Evolutionary conservation across 2,329 filamentous ascomycete genomes (phyloP).

Genomic region (Aureobasidium sp.): DNA sequence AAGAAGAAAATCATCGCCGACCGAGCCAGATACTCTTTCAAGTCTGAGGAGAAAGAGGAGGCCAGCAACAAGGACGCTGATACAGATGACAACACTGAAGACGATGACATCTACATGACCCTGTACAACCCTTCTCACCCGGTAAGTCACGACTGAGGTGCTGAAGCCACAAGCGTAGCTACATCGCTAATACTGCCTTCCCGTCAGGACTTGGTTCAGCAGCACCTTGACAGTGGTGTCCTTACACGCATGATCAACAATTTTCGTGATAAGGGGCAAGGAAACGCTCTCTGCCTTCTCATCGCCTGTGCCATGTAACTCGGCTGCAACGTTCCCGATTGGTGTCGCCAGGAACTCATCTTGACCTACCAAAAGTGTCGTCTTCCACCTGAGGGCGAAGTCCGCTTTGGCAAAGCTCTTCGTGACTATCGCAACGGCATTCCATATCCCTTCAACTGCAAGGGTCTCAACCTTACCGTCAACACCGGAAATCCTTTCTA

Average conservation of each 20-base stretch:
- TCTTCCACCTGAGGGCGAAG: not conserved
- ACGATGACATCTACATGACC: not conserved
- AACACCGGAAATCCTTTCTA: not conserved
- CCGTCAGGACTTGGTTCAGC: not conserved
- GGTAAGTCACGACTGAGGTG: not conserved
- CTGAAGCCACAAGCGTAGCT: not conserved
- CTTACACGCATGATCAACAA: not conserved
- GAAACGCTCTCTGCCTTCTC: not conserved
- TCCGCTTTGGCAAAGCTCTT: not conserved
- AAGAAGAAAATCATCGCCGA: not conserved
- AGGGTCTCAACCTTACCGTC: not conserved
- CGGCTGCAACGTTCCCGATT: not conserved
- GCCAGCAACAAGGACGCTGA: not conserved
- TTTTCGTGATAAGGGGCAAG: not conserved
- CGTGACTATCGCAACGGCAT: not conserved
- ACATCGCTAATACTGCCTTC: not conserved
- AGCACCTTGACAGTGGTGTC: not conserved
- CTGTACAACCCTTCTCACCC: not conserved
- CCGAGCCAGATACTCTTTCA: not conserved
- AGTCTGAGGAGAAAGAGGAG: not conserved
- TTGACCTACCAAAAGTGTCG: not conserved
- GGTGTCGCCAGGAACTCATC: not conserved
- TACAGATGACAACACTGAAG: not conserved
- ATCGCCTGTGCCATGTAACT: not conserved
- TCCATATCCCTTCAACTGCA: not conserved